phyloP scores from a whole-genome alignment of 768 basidiomycete species.

The Russula virescens region DNA sequence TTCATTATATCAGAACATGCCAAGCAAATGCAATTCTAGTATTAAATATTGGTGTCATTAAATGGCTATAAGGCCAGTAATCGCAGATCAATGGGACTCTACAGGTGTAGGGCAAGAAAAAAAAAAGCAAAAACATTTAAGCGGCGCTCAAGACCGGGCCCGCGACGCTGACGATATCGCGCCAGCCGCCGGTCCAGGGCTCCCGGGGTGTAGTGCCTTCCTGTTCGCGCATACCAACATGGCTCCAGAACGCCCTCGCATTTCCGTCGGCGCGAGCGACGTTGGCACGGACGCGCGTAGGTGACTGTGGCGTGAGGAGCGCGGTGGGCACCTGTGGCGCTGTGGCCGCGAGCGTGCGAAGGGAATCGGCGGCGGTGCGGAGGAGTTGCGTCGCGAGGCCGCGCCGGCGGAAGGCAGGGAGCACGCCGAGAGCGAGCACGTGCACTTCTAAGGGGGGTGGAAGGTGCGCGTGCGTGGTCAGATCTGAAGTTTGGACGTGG shows the following conservation, averaged over 20 bases:
- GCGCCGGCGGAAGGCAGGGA: conserved; percentile 38
- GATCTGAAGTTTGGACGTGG: conserved; percentile 27
- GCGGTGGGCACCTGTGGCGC: conserved; percentile 13
- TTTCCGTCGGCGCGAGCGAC: conserved; percentile 4
- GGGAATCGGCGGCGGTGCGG: conserved; percentile 29
- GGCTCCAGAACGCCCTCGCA: conserved; percentile 12
- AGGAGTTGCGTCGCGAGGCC: conserved; percentile 43
- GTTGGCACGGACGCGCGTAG: background rate
- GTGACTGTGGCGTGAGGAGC: background rate
- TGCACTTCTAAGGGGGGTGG: conserved; percentile 46
- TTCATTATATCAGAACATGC: too few relatives aligned
- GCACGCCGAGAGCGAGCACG: conserved; percentile 49
- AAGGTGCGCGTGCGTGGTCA: conserved; percentile 35
- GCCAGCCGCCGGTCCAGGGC: conserved; percentile 17
- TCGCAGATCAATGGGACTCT: background rate
- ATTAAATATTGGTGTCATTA: background rate
- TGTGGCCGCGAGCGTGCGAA: conserved; percentile 14
- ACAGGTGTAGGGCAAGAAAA: too few relatives aligned
- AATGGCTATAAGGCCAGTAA: background rate
- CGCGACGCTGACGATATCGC: conserved; percentile 15
- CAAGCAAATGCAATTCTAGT: conserved; percentile 1
- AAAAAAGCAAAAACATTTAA: background rate
- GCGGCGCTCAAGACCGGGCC: conserved; percentile 13
- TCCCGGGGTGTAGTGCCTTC: background rate
- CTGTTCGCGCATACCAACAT: conserved; percentile 17